Evolutionary conservation across 768 basidiomycete genomes (phyloP), one percentile per base, ranked within the genome.

Genomic region (Pleurotus platypus): DNA sequence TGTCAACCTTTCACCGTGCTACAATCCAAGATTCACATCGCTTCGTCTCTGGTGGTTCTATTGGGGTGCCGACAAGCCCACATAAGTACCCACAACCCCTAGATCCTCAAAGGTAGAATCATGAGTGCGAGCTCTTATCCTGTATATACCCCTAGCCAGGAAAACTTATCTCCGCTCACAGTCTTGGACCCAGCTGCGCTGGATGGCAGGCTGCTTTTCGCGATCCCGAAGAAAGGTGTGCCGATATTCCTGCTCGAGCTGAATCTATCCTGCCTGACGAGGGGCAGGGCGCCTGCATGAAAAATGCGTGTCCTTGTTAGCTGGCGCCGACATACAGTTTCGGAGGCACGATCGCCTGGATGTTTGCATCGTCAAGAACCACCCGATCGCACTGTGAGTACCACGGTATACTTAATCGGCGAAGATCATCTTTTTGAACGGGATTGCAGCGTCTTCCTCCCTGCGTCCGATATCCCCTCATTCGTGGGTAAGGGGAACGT

Each of bases 401-500:
- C 12, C 9, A 24, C 22, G 12, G 12, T 46, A 8, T 5, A 2
- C 30, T 4, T 9, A 8, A 7, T 35, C 39, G 22, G 43, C 13
- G 38, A 47, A n/a, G 20, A 26, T n/a, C 26, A 24, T 46, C 45
- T 11, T 27, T 45, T 50, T 49, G 46, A 53, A 35, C 9, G 30
- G 30, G 30, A 15, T 18, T 12, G 20, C 69, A 98, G 96, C 5
- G 89, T 99, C 20, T 98, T 99, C 74, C 88, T 98, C 20, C 95
- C 97, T 20, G 97, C 97, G 1, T 80, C 90, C 4, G 97, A 99
- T 67, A 99, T 99, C 61, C 95, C 97, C 8, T 96, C 94, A 26
- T 99, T 98, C 72, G 97, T 99, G 46, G 97, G 94, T 43, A 94
- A 96, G 69, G 97, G 97, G 49, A 90, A 94, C 66, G 90, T 99